A percentile compares a stretch with the other conserved stretches of the same genome.
These are phyloP conservation scores for Helianthus tuberosus DNA, from an alignment of 129 eudicot genomes.

Conservation along the genomic window DNA sequence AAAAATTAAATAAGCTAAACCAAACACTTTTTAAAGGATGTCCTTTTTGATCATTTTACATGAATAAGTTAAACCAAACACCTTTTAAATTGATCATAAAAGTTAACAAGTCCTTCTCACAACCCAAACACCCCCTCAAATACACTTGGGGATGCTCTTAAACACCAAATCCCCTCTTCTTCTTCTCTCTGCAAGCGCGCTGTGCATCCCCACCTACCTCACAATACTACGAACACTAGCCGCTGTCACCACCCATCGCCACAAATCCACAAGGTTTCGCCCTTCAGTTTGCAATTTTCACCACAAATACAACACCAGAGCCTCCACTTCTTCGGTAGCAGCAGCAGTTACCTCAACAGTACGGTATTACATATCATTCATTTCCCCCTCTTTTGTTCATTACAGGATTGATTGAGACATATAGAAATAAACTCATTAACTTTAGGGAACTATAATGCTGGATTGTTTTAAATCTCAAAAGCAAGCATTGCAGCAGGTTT, in stretches of 20 bases:
- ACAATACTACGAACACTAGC: slow-evolving; percentile 37
- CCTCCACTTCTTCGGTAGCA: slow-evolving; percentile 29
- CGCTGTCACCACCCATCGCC: slow-evolving; percentile 20
- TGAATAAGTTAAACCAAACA: too few species aligned
- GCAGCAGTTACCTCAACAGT: slow-evolving; percentile 26
- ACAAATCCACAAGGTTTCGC: slow-evolving; percentile 14
- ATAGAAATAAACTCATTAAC: not conserved
- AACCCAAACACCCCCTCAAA: too few species aligned
- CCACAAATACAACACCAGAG: slow-evolving; percentile 17
- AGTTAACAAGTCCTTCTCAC: too few species aligned
- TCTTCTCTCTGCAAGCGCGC: not conserved
- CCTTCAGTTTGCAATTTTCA: slow-evolving; percentile 20
- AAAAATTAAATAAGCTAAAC: too few species aligned
- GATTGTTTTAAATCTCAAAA: not conserved
- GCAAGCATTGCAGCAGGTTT: too few species aligned
- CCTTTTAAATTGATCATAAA: too few species aligned
- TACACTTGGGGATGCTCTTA: too few species aligned
- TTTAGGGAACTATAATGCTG: not conserved
- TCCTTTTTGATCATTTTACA: too few species aligned
- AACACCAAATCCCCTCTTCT: not conserved
- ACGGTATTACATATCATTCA: slow-evolving; percentile 34
- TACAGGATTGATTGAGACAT: not conserved
- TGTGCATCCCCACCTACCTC: slow-evolving; percentile 31
- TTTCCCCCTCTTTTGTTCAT: not conserved
- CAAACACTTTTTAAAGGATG: too few species aligned